phyloP scores from a whole-genome alignment of 202 grass and related monocot genomes.

The Schoenoplectus tabernaemontani region DNA sequence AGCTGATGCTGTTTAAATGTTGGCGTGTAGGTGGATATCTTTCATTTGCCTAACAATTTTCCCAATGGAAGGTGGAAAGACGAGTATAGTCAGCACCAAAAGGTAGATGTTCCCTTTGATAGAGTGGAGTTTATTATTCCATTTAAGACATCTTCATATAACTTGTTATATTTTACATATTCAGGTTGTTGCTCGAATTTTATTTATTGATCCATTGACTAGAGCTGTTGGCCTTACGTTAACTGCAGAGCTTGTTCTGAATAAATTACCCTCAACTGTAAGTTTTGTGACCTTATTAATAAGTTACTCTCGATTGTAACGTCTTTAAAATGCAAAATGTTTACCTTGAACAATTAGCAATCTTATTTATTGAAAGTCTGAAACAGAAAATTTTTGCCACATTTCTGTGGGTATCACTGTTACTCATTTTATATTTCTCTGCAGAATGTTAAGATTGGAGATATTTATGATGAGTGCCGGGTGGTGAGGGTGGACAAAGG shows the following conservation, averaged over 20 bases:
- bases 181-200: slow-evolving; percentile 84
- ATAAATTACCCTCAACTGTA: slow-evolving; percentile 71
- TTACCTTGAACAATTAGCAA: not conserved
- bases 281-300: slow-evolving; percentile 28
- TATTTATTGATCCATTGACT: slow-evolving; percentile 92
- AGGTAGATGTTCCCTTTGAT: slow-evolving; percentile 38
- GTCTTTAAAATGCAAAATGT: not conserved
- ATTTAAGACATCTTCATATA: not conserved
- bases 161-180: slow-evolving; percentile 25
- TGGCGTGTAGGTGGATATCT: slow-evolving; percentile 63
- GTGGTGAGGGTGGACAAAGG: slow-evolving; percentile 80
- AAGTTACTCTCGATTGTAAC: not conserved
- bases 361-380: not conserved
- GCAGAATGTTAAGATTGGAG: slow-evolving; percentile 73
- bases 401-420: not conserved
- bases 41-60: slow-evolving; percentile 62
- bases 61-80: slow-evolving; percentile 67
- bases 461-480: slow-evolving; percentile 69
- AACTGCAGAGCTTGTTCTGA: slow-evolving; percentile 55
- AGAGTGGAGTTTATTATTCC: not conserved
- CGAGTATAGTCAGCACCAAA: slow-evolving; percentile 72
- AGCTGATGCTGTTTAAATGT: slow-evolving; percentile 5
- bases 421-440: slow-evolving; percentile 12
- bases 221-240: slow-evolving; percentile 97
- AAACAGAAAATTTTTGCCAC: not conserved